Evolutionary conservation across 1,139 yeast genomes (phyloP).

Genomic region (Lodderomyces theae): DNA sequence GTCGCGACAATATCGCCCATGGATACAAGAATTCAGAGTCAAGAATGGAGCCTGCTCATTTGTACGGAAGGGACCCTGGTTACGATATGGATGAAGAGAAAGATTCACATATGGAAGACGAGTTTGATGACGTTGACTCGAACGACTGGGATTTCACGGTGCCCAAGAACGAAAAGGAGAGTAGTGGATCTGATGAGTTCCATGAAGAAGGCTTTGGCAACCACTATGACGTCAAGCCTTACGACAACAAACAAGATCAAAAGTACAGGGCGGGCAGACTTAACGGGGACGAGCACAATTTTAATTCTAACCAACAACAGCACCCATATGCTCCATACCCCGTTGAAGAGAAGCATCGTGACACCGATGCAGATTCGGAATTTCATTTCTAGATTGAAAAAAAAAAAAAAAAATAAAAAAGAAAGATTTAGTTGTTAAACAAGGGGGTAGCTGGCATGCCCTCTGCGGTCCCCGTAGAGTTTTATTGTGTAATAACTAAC

Average conservation of each 20-base stretch:
- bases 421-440: too few relatives aligned
- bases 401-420: too few relatives aligned
- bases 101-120: constrained; percentile 6
- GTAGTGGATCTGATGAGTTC: constrained; percentile 7
- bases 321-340: constrained; percentile 1
- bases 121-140: constrained; percentile 15
- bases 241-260: background rate
- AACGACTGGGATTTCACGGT: constrained; percentile 13
- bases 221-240: background rate
- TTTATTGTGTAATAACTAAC: too few relatives aligned
- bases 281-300: background rate
- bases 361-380: constrained; percentile 11
- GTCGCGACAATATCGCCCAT: constrained; percentile 16
- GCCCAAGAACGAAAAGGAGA: constrained; percentile 3
- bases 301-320: background rate
- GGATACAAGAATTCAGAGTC: constrained; percentile 1
- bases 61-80: background rate
- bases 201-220: background rate
- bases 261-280: background rate
- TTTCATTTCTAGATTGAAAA: constrained; percentile 4
- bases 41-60: constrained; percentile 2
- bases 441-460: too few relatives aligned
- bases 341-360: background rate
- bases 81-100: background rate
- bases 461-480: too few relatives aligned